Percentiles rank a stretch among this genome's conserved stretches.
phyloP scores from a whole-genome alignment of 805 yeast genomes.

The Saccharomyces paradoxus region DNA sequence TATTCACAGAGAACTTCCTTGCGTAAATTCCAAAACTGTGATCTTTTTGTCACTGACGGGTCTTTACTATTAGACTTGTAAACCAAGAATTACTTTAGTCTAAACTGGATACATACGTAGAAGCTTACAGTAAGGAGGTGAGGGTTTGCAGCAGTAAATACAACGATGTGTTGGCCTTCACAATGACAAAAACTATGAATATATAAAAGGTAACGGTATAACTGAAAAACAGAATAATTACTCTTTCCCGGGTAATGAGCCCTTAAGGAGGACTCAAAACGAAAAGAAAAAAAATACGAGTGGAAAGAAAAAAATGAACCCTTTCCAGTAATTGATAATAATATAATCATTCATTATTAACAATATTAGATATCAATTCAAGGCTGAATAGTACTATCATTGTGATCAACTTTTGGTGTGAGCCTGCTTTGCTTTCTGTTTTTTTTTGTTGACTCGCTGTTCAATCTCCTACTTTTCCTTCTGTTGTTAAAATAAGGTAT shows the following conservation, averaged over 20 bases:
- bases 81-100: background rate
- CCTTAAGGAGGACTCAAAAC: constrained; percentile 2
- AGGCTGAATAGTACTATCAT: background rate
- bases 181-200: background rate
- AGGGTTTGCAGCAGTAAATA: background rate
- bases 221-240: background rate
- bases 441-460: background rate
- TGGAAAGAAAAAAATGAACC: background rate
- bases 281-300: constrained; percentile 1
- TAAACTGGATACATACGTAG: background rate
- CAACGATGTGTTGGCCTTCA: background rate
- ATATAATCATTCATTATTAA: background rate
- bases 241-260: background rate
- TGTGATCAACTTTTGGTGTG: background rate
- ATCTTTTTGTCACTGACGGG: constrained; percentile 22
- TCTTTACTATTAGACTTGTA: constrained; percentile 10
- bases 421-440: background rate
- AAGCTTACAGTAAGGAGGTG: background rate
- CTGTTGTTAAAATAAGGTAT: background rate
- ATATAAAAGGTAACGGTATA: background rate
- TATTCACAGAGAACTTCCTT: constrained; percentile 33
- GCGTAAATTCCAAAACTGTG: constrained; percentile 40
- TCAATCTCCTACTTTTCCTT: background rate
- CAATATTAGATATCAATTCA: background rate
- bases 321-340: background rate